Evolutionary conservation across 179 eudicot genomes (phyloP), one percentile per base, ranked within the genome.

Genomic region (Patellifolia procumbens): DNA sequence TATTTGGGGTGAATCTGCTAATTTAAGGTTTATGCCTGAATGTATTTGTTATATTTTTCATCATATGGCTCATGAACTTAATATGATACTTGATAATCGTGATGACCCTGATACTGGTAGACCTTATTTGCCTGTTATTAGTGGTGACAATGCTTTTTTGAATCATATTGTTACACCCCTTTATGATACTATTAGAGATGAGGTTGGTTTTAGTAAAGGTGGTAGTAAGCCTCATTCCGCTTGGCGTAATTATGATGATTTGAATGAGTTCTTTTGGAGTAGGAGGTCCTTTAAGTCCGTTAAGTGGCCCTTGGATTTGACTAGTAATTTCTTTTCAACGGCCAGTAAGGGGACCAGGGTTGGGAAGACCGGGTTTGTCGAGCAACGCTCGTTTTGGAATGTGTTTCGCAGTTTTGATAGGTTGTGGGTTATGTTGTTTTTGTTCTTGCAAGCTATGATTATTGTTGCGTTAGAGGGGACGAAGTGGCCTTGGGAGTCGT

Each of bases 381-480:
- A 95, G 85, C 99, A 95, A 74, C 52, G 99, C 79, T 88, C 99
- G 3, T 95, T 91, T 81, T 95, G 99, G 99, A 95, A 95, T 78
- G 80, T 92, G 76, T 93, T 84, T 80, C 51, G 99, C 84, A 90
- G 95, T 88, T 95, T 95, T 28, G 99, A 95, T 87, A 76, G 90
- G 82, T 46, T 94, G 63, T 94, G 98, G 98, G 85, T 94, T 34
- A 5, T 94, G 80, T 69, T 92, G 72, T 52, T 94, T 24, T 76
- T 94, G 85, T 84, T 85, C 73, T 75, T 92, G 56, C 98, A 94
- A 70, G 97, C 91, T 0, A 85, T 91, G 74, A 74, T 91, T 35
- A 86, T 94, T 75, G 88, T 92, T 34, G 89, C 93, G 16, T 83
- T 88, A 84, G 86, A 90, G 35, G 85, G 77, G 61, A 75, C 52